Percentiles rank a stretch among this genome's conserved stretches.
phyloP scores from a whole-genome alignment of 768 basidiomycete species.

The Coprinopsis marcescibilis region DNA sequence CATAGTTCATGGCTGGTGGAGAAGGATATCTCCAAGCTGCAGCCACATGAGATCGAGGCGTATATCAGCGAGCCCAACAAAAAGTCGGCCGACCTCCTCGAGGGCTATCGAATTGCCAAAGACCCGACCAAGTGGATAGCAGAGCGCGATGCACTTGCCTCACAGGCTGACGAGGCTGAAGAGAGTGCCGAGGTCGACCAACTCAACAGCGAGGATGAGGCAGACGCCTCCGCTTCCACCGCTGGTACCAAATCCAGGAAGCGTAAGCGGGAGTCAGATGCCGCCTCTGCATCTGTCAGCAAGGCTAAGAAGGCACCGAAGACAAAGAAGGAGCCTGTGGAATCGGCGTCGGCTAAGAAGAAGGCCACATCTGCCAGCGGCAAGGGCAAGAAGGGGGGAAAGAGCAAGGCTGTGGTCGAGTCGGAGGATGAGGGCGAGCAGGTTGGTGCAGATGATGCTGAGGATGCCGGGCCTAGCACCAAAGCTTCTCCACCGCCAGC shows the following conservation, averaged over 20 bases:
- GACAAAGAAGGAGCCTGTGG: conserved; percentile 29
- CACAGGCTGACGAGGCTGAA: conserved; percentile 27
- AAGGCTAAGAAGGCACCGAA: conserved; percentile 40
- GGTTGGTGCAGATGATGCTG: conserved; percentile 32
- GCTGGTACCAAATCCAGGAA: conserved; percentile 30
- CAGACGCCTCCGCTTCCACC: conserved; percentile 36
- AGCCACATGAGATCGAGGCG: conserved; percentile 74
- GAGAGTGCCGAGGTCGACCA: conserved; percentile 60
- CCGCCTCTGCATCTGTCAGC: conserved; percentile 20
- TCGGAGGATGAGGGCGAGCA: conserved; percentile 59
- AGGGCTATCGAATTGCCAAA: conserved; percentile 67
- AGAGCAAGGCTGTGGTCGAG: conserved; percentile 54
- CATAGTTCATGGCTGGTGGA: conserved; percentile 77
- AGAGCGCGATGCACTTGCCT: conserved; percentile 23
- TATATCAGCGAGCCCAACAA: conserved; percentile 77
- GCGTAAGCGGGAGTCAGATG: conserved; percentile 59
- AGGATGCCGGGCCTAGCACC: conserved; percentile 49
- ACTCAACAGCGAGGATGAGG: conserved; percentile 26
- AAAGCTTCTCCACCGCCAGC: conserved; percentile 55
- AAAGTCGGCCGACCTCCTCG: conserved; percentile 66
- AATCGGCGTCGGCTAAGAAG: conserved; percentile 26
- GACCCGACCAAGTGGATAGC: conserved; percentile 54
- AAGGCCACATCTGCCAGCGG: conserved; percentile 25
- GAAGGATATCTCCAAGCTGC: conserved; percentile 78
- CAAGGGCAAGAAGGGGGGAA: conserved; percentile 48